These are phyloP conservation scores for Trametes punicea DNA, from an alignment of 768 basidiomycete species.

Conservation along the genomic window DNA sequence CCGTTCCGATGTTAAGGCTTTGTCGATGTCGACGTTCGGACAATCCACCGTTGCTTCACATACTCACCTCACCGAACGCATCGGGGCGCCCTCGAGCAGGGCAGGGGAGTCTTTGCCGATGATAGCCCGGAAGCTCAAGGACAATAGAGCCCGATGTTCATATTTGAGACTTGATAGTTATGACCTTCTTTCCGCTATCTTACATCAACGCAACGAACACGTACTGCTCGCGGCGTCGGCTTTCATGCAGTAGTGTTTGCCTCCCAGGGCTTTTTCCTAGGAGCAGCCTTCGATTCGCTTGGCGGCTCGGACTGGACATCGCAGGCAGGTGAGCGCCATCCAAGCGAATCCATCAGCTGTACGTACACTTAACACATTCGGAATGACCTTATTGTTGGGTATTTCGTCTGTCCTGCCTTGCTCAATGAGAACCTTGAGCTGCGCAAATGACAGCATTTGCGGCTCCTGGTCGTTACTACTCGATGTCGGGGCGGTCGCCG, in stretches of 20 bases:
- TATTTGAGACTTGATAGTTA: too few relatives aligned
- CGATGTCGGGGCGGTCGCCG: not conserved
- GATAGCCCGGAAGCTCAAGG: too few relatives aligned
- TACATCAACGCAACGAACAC: not conserved
- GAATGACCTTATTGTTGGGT: slow-evolving; percentile 74
- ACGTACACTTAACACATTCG: slow-evolving; percentile 58
- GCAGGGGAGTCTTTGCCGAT: too few relatives aligned
- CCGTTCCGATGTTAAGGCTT: too few relatives aligned
- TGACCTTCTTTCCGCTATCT: too few relatives aligned
- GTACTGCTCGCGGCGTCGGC: not conserved
- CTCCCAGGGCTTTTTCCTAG: slow-evolving; percentile 74
- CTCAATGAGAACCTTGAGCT: slow-evolving; percentile 69
- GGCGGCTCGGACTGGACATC: slow-evolving; percentile 50
- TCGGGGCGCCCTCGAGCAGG: too few relatives aligned
- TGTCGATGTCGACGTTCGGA: too few relatives aligned
- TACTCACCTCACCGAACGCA: too few relatives aligned
- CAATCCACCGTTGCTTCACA: too few relatives aligned
- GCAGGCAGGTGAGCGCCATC: too few relatives aligned
- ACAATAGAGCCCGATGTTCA: too few relatives aligned
- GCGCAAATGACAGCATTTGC: slow-evolving; percentile 57
- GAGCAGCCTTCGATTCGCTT: slow-evolving; percentile 49
- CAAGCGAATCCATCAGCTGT: slow-evolving; percentile 1
- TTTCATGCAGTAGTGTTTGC: not conserved
- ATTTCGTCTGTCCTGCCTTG: slow-evolving; percentile 69
- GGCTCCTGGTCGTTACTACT: slow-evolving; percentile 28